phyloP scores from a whole-genome alignment of 1,139 yeast species.

The Zygosaccharomyces sapae region DNA sequence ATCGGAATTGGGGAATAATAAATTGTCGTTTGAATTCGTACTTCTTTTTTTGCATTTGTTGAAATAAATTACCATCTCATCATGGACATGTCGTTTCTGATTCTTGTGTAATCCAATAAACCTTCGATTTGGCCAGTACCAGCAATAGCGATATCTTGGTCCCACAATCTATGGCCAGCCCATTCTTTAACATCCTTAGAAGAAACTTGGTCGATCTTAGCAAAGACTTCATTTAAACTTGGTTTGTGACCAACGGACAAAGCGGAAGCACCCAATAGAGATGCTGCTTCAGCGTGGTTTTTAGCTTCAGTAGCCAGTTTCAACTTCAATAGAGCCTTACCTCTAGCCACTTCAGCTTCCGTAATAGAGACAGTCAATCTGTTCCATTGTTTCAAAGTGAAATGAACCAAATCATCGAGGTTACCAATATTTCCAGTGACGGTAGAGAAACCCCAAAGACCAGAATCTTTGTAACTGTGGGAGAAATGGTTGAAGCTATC shows the following conservation, averaged over 20 bases:
- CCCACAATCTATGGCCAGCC: conserved; percentile 76
- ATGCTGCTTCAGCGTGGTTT: conserved; percentile 49
- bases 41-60: conserved; percentile 3
- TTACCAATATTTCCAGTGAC: conserved; percentile 54
- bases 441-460: conserved; percentile 78
- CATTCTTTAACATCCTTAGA: conserved; percentile 60
- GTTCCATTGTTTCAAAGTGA: conserved; percentile 80
- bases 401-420: conserved; percentile 73
- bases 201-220: conserved; percentile 59
- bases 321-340: conserved; percentile 65
- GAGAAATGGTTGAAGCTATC: conserved; percentile 71
- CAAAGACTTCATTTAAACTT: conserved; percentile 55
- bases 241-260: conserved; percentile 59
- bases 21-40: conserved; percentile 8
- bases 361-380: conserved; percentile 70
- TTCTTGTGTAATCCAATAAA: conserved; percentile 75
- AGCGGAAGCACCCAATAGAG: conserved; percentile 56
- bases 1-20: not conserved
- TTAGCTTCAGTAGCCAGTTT: conserved; percentile 54
- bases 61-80: conserved; percentile 56
- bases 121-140: conserved; percentile 85
- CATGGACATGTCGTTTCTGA: conserved; percentile 84
- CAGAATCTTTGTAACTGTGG: conserved; percentile 65
- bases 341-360: conserved; percentile 74
- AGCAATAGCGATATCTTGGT: conserved; percentile 75